Percentiles rank a stretch among this genome's conserved stretches.
Evolutionary conservation across 441 rosid species (phyloP).

Genomic region (Populus tomentosa): DNA sequence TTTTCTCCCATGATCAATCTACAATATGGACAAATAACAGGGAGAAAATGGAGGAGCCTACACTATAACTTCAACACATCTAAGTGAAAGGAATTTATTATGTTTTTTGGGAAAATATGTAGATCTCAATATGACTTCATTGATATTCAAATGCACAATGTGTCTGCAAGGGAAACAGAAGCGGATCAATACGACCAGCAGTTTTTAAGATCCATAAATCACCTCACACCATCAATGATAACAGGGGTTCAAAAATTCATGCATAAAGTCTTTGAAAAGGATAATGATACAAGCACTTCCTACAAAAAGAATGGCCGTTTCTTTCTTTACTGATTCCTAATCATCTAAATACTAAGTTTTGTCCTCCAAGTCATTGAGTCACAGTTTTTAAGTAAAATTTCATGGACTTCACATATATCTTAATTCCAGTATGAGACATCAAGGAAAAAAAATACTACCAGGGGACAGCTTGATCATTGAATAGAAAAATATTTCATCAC

Average conservation of each 20-base stretch:
- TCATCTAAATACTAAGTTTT: neutral
- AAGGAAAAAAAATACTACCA: too few relatives aligned
- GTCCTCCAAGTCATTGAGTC: neutral
- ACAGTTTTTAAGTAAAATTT: neutral
- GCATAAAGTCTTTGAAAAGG: neutral
- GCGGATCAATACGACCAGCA: neutral
- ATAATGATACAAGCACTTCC: neutral
- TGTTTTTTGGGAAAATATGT: neutral
- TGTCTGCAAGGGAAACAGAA: neutral
- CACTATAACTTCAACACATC: neutral
- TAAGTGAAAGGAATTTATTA: neutral
- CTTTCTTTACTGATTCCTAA: conserved; percentile 4
- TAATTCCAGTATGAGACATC: neutral
- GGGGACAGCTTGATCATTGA: neutral
- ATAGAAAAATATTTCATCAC: neutral
- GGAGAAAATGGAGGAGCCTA: neutral
- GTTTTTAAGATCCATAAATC: neutral
- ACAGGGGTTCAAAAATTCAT: neutral
- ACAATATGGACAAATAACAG: neutral
- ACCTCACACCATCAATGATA: neutral
- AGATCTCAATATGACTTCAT: neutral
- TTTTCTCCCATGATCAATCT: neutral
- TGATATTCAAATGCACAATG: neutral
- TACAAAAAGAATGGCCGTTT: neutral
- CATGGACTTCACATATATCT: neutral